Base-by-base conservation (phyloP, 352 stramenopile species). In the Phytophthora podocarpi region DNA sequence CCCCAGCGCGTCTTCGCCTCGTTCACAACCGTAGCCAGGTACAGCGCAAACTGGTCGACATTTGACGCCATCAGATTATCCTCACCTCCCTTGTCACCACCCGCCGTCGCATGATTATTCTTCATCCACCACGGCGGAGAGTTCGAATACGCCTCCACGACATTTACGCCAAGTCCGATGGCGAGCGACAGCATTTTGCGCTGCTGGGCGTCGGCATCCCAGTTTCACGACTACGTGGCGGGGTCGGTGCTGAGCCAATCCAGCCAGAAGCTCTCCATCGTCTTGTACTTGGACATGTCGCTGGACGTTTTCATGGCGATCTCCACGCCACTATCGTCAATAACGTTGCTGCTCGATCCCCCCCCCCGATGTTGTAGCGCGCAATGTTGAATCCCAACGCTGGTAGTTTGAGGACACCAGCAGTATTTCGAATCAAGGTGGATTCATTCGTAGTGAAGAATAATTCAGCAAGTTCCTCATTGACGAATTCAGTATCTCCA, bases 121-220 rank as follows among this genome's bases (percentile, higher is more conserved):
- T 60, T 79, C 76, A 82, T 82, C 66, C 76, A 85, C 76, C 76
- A 85, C 3, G 76, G 76, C 9, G 72, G 70, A 31, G 76, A 76
- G 48, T 79, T 82, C n/a, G 72, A 76, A 41, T 76, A 85, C 1
- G 73, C 72, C 27, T 85, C 72, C 10, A 85, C 24, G 12, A 71
- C 12, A 58, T 76, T 67, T 70, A 36, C 70, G 64, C 3, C 70
- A 1, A 68, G 28, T 18, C 39, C 12, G 6, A 21, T 28, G 8
- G 26, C 41, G n/a, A 49, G 41, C 2, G 26, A 49, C 26, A 82
- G 20, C 43, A 78, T 72, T 27, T 56, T 18, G 9, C 73, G 72
- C 56, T 85, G 76, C 23, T 53, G 57, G 3, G 62, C 39, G 31
- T 85, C 72, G 1, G 40, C 57, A 3, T 60, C 45, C 72, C 70